Evolutionary conservation across 108 stramenopile species (phyloP).

Genomic region (Skeletonema potamos): DNA sequence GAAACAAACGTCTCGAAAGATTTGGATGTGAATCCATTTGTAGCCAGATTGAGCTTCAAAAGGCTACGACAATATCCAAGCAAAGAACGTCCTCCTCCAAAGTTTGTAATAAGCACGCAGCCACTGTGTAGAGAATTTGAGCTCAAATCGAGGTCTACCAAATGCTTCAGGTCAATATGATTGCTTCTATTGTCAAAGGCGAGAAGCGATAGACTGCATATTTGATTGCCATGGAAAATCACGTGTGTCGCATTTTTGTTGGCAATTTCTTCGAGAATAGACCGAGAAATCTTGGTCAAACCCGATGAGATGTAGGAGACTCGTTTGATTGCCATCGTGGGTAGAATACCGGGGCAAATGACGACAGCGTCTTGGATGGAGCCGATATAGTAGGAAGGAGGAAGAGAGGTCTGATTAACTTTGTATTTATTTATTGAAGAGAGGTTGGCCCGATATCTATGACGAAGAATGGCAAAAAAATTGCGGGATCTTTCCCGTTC

Average conservation of each 20-base stretch:
- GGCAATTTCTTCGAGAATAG: conserved; percentile 12
- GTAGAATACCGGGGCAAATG: background rate
- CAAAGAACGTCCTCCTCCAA: conserved; percentile 3
- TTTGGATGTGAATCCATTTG: conserved; percentile 31
- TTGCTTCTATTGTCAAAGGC: too few relatives aligned
- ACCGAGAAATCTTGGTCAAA: background rate
- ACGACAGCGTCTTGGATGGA: too few relatives aligned
- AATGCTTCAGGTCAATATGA: conserved; percentile 15
- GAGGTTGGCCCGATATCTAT: too few relatives aligned
- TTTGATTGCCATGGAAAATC: conserved; percentile 26
- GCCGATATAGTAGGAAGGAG: too few relatives aligned
- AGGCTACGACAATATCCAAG: background rate
- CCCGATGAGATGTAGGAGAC: background rate
- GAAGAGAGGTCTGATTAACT: too few relatives aligned
- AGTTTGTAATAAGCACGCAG: conserved; percentile 9
- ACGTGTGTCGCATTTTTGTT: conserved; percentile 30
- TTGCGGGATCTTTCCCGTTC: too few relatives aligned
- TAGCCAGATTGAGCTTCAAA: conserved; percentile 23
- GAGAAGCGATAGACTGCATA: conserved; percentile 17
- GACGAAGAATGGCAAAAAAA: too few relatives aligned
- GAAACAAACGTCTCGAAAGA: conserved; percentile 10
- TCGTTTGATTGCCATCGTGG: background rate
- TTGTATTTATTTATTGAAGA: too few relatives aligned
- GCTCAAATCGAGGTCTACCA: conserved; percentile 26
- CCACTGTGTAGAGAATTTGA: conserved; percentile 42